These are phyloP conservation scores for Beauveria asiatica DNA, from an alignment of 2,329 filamentous ascomycete species.

Conservation along the genomic window DNA sequence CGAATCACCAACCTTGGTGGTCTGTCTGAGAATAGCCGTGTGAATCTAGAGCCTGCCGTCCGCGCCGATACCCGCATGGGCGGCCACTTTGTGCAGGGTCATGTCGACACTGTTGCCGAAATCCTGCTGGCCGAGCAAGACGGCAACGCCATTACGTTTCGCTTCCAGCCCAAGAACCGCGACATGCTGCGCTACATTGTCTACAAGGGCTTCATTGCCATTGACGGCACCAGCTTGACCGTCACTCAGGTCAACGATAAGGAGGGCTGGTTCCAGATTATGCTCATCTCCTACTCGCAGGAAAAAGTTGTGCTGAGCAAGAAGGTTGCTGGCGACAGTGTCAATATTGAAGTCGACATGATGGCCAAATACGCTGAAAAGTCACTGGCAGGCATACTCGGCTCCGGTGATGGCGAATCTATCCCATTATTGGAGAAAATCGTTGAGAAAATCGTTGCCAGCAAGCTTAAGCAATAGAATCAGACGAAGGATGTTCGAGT, in stretches of 20 bases:
- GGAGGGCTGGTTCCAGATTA: slow-evolving; percentile 84
- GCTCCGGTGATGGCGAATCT: slow-evolving; percentile 42
- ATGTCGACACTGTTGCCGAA: slow-evolving; percentile 82
- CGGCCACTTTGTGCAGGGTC: slow-evolving; percentile 95
- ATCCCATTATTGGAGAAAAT: slow-evolving; percentile 60
- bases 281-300: slow-evolving; percentile 96
- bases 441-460: slow-evolving; percentile 66
- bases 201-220: slow-evolving; percentile 90
- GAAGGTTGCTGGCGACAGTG: slow-evolving; percentile 71
- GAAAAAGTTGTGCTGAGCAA: slow-evolving; percentile 75
- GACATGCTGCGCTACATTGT: slow-evolving; percentile 78
- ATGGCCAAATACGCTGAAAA: slow-evolving; percentile 82
- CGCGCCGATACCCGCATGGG: slow-evolving; percentile 91
- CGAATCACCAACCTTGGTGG: slow-evolving; percentile 89
- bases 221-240: slow-evolving; percentile 92
- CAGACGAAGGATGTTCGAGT: background rate
- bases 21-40: slow-evolving; percentile 54
- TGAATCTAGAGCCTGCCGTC: slow-evolving; percentile 93
- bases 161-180: slow-evolving; percentile 63
- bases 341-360: slow-evolving; percentile 92
- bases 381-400: slow-evolving; percentile 66
- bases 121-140: slow-evolving; percentile 68
- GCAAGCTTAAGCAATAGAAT: slow-evolving; percentile 28
- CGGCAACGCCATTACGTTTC: slow-evolving; percentile 83
- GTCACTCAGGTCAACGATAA: slow-evolving; percentile 77